Evolutionary conservation across 768 basidiomycete species (phyloP).

Genomic region (Russula lepida): DNA sequence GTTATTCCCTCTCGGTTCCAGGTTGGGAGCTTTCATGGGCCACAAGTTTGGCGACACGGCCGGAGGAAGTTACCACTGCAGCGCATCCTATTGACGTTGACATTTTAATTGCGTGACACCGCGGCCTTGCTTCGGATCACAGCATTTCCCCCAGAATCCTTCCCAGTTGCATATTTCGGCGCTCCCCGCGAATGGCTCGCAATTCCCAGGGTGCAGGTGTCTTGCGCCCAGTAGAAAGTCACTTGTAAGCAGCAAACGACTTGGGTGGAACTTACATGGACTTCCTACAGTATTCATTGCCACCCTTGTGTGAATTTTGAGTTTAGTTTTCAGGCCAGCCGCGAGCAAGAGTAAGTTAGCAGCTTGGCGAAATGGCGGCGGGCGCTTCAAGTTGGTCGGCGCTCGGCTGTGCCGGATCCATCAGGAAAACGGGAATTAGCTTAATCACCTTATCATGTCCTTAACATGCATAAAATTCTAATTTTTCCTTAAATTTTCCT

Average conservation of each 20-base stretch:
- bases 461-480: too few relatives aligned
- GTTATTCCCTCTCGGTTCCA: slow-evolving; percentile 7
- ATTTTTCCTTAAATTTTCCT: too few relatives aligned
- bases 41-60: slow-evolving; percentile 12
- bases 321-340: too few relatives aligned
- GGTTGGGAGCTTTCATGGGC: slow-evolving; percentile 7
- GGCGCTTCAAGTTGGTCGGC: too few relatives aligned
- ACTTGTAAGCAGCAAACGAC: background rate
- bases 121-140: slow-evolving; percentile 18
- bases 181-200: slow-evolving; percentile 7
- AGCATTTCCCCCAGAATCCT: slow-evolving; percentile 11
- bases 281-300: background rate
- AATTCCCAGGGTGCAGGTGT: background rate
- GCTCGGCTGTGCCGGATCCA: too few relatives aligned
- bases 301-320: too few relatives aligned
- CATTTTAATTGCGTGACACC: slow-evolving; percentile 12
- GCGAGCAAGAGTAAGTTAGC: too few relatives aligned
- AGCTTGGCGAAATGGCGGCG: too few relatives aligned
- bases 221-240: background rate
- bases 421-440: too few relatives aligned
- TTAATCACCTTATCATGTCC: too few relatives aligned
- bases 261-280: background rate
- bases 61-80: slow-evolving; percentile 7
- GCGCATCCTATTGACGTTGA: slow-evolving; percentile 1
- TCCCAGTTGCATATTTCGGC: slow-evolving; percentile 11